phyloP scores from a whole-genome alignment of 2,329 filamentous ascomycete genomes.

The Acarospora socialis region DNA sequence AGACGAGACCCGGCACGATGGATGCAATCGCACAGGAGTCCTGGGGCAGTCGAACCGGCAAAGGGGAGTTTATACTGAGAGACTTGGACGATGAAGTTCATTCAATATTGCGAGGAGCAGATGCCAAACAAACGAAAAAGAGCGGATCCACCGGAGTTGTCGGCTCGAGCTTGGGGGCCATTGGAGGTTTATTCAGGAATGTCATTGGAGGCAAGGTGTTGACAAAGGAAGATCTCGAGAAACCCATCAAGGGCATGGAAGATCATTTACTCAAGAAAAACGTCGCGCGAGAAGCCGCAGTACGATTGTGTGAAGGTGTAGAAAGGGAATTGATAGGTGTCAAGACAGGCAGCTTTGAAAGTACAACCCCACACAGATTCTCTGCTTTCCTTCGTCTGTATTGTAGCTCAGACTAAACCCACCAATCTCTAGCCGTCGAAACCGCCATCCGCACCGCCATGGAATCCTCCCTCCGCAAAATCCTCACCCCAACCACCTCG shows the following conservation, averaged over 20 bases:
- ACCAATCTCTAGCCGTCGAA: constrained; percentile 47
- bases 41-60: constrained; percentile 72
- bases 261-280: constrained; percentile 92
- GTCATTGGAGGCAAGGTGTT: constrained; percentile 89
- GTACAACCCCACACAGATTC: constrained; percentile 18
- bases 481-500: constrained; percentile 88
- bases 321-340: constrained; percentile 79
- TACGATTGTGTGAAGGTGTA: constrained; percentile 81
- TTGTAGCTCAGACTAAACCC: constrained; percentile 10
- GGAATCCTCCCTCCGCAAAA: constrained; percentile 84
- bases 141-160: constrained; percentile 49
- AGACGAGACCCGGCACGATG: constrained; percentile 40
- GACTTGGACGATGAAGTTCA: constrained; percentile 91
- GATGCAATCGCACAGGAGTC: constrained; percentile 64
- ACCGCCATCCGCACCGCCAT: constrained; percentile 72
- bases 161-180: constrained; percentile 64
- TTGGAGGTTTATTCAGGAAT: constrained; percentile 83
- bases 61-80: constrained; percentile 86
- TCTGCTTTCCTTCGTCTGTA: background rate
- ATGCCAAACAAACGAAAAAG: constrained; percentile 43
- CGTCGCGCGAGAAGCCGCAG: constrained; percentile 83
- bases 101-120: constrained; percentile 70
- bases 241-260: constrained; percentile 90
- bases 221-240: constrained; percentile 76
- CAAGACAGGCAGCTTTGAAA: constrained; percentile 87